Percentiles rank a stretch among this genome's conserved stretches.
phyloP scores from a whole-genome alignment of 176 grass and related monocot species.

The Canna indica region DNA sequence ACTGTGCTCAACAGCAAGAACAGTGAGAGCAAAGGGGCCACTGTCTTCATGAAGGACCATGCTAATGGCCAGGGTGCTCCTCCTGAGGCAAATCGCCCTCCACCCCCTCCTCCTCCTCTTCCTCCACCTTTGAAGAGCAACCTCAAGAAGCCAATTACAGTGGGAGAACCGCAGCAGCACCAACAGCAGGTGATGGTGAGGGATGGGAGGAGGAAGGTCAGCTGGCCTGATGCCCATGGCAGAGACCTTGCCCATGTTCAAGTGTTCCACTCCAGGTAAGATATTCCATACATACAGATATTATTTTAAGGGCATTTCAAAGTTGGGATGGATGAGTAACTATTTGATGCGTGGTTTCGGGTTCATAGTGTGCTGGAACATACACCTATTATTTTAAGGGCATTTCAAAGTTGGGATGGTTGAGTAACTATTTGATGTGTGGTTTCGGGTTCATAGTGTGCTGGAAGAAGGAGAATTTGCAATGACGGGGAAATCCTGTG shows the following conservation, averaged over 20 bases:
- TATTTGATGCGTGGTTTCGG: slow-evolving; percentile 1
- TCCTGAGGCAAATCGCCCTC: background rate
- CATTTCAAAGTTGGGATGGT: too few relatives aligned
- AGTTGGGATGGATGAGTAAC: background rate
- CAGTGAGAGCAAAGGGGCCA: background rate
- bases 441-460: slow-evolving; percentile 9
- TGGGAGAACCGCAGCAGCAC: background rate
- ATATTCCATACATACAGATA: background rate
- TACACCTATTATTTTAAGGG: too few relatives aligned
- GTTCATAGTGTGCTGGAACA: slow-evolving; percentile 15
- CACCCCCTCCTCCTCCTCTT: slow-evolving; percentile 4
- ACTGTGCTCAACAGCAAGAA: background rate
- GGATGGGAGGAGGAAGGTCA: slow-evolving; percentile 33
- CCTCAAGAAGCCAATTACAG: slow-evolving; percentile 10
- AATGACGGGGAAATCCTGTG: slow-evolving; percentile 16
- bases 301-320: background rate
- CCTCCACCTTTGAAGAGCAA: slow-evolving; percentile 18
- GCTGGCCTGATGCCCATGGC: slow-evolving; percentile 36
- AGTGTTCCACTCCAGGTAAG: slow-evolving; percentile 29
- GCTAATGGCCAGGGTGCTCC: background rate
- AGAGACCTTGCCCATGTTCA: slow-evolving; percentile 33
- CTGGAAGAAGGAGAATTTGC: slow-evolving; percentile 20
- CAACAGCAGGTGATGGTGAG: background rate
- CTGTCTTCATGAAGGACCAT: background rate
- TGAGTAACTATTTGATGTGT: background rate